Percentiles rank a stretch among this genome's conserved stretches.
Conservation (phyloP, 1,139 yeast genomes). For the Debaryomyces sp. region DNA sequence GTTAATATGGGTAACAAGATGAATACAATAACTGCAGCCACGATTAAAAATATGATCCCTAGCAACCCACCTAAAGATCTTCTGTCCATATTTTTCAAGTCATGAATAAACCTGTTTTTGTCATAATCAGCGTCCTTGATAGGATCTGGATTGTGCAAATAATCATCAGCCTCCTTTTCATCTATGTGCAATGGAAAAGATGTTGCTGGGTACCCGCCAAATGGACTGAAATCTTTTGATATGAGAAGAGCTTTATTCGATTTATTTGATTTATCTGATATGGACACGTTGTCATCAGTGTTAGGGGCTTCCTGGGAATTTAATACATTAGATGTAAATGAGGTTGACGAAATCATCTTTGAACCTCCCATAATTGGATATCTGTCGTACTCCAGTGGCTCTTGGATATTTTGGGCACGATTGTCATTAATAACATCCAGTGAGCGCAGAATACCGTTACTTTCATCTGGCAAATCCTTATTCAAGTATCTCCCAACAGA, state of each 20-base stretch:
- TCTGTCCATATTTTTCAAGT: conserved; percentile 61
- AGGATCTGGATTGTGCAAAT: conserved; percentile 91
- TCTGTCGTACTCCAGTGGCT: conserved; percentile 60
- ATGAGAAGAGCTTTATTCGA: conserved; percentile 22
- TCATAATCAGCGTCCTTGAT: conserved; percentile 82
- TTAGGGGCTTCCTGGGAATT: not conserved
- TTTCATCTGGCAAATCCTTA: conserved; percentile 28
- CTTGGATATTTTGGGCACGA: conserved; percentile 18
- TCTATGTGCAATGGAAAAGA: conserved; percentile 84
- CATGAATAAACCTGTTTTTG: conserved; percentile 59
- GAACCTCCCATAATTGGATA: conserved; percentile 57
- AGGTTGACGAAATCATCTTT: conserved; percentile 44
- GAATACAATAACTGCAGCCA: conserved; percentile 66
- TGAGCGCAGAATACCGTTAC: not conserved
- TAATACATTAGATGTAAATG: conserved; percentile 34
- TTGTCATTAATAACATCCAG: not conserved
- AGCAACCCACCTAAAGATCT: conserved; percentile 59
- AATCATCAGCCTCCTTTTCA: conserved; percentile 91
- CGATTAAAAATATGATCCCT: conserved; percentile 57
- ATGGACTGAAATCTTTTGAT: conserved; percentile 62
- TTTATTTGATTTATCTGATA: conserved; percentile 20
- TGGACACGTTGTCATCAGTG: conserved; percentile 12
- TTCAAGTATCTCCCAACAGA: conserved; percentile 41
- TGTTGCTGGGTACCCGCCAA: conserved; percentile 92
- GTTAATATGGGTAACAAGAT: conserved; percentile 75